Percentiles rank a stretch among this genome's conserved stretches.
Evolutionary conservation across 371 early-diverging fungal species (phyloP).

Genomic region (Mortierella sp.): DNA sequence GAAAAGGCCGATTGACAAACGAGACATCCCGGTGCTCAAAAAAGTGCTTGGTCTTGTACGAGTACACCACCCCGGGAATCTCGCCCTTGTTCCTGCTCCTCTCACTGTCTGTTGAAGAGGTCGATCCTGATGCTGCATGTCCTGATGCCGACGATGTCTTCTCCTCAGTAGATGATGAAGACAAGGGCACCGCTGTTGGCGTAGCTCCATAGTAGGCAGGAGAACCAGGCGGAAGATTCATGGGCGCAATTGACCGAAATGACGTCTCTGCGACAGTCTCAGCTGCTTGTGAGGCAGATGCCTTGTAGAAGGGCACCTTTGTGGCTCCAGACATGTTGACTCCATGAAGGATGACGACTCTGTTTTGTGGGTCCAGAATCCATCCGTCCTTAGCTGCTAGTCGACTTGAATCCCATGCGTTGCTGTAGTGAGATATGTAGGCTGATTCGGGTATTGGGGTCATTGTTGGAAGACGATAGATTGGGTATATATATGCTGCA

Average conservation of each 20-base stretch:
- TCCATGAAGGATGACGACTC: conserved; percentile 70
- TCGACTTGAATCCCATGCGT: conserved; percentile 46
- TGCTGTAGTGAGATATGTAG: conserved; percentile 15
- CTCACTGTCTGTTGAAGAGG: conserved; percentile 4
- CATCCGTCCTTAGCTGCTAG: conserved; percentile 42
- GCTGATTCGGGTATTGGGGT: conserved; percentile 20
- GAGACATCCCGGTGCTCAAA: conserved; percentile 75
- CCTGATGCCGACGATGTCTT: background rate
- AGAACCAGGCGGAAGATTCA: background rate
- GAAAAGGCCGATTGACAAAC: conserved; percentile 84
- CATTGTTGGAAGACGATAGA: conserved; percentile 6
- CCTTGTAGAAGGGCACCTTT: conserved; percentile 65
- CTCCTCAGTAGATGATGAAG: background rate
- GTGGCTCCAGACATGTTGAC: conserved; percentile 74
- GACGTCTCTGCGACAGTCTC: background rate
- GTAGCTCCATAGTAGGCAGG: conserved; percentile 5
- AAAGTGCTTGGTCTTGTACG: conserved; percentile 61
- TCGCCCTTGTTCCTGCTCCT: conserved; percentile 18
- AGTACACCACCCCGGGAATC: conserved; percentile 42
- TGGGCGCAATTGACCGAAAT: background rate
- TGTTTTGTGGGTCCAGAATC: conserved; percentile 55
- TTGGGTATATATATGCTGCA: background rate
- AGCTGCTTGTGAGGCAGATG: conserved; percentile 4
- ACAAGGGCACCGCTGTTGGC: background rate
- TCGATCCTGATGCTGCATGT: background rate